Evolutionary conservation across 805 yeast genomes (phyloP), one percentile per base, ranked within the genome.

Genomic region (Kluyveromyces aestuarii): DNA sequence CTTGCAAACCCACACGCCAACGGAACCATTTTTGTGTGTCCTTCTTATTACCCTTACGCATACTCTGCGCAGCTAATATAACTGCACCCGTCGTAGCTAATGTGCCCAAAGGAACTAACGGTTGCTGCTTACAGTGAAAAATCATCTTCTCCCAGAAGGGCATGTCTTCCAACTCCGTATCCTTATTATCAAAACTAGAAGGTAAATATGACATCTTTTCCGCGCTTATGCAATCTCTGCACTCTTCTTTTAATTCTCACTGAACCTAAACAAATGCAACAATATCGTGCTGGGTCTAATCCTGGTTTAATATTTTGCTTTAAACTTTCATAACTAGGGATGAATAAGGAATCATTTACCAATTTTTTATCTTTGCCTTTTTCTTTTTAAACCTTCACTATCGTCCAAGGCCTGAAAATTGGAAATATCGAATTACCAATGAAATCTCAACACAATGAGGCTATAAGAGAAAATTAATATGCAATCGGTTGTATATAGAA

Each of bases 1-100:
- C 87, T 68, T 90, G 97, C 57, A 88, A 74, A 0, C 79, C 93
- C 42, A 90, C 91, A 73, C 97, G 83, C 80, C 88, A 87, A 57
- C 91, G 76, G 72, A 87, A 90, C 80, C 87, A 89, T 44, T 77
- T 76, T 68, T 90, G 96, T 0, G 96, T 95, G 48, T 79, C 80
- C 41, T 72, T 70, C 52, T 81, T 76, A 56, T 87, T 80, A 25
- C 96, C 96, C 30, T 72, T 70, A 56, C 82, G 76, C 52, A 89
- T 72, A 21, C 90, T 85, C 54, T 77, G 75, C 2, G 88, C 89
- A 2, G 96, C 95, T 54, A 89, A 69, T 0, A 76, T 68, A 33
- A 90, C 87, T 0, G 96, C 96, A 2, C 82, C 86, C 8, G 85
- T 77, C 2, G 97, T 90, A 43, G 84, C 79, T 4, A 84, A 60